Evolutionary conservation across 2,329 filamentous ascomycete genomes (phyloP), one percentile per base, ranked within the genome.

Genomic region (Stenocarpella maydis): DNA sequence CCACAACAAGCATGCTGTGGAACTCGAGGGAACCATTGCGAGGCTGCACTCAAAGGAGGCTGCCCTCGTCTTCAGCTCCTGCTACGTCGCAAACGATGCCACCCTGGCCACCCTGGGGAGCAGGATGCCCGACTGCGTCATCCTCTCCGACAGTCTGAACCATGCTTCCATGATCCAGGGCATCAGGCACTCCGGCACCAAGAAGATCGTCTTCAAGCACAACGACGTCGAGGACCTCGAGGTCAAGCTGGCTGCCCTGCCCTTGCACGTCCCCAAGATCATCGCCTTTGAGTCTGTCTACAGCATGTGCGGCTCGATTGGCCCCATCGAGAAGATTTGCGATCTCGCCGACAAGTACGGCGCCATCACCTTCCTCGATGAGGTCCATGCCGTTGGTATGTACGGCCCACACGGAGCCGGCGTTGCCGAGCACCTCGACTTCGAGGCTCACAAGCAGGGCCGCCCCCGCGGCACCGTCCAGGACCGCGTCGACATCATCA

Each of bases 161-260:
- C 96, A 99, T 80, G 96, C 96, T 15, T 98, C 95, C 7, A 99
- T 99, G 96, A 99, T 99, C 72, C 96, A 98, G 82, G 96, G 96
- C 54, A 99, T 99, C 76, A 93, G 96, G 53, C 96, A 99, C 82
- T 98, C 95, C 12, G 95, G 95, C 54, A 95, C 96, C 47, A 95
- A 93, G 84, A 99, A 99, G 86, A 88, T 98, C 81, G 95, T 99
- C 31, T 99, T 98, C 88, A 97, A 97, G 84, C 96, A 99, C 84
- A 99, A 99, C 77, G 95, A 99, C 76, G 82, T 98, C n/a, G 90
- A 87, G 50, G 96, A 99, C 76, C 85, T 99, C 19, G 96, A 99
- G 84, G 89, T 89, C 63, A 98, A 99, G 82, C 86, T 99, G 73
- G 94, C 95, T 3, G 92, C 94, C 15, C 87, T 99, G 50, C 94